Evolutionary conservation across 2,329 filamentous ascomycete genomes (phyloP).

Genomic region (Kalmusia sp.): DNA sequence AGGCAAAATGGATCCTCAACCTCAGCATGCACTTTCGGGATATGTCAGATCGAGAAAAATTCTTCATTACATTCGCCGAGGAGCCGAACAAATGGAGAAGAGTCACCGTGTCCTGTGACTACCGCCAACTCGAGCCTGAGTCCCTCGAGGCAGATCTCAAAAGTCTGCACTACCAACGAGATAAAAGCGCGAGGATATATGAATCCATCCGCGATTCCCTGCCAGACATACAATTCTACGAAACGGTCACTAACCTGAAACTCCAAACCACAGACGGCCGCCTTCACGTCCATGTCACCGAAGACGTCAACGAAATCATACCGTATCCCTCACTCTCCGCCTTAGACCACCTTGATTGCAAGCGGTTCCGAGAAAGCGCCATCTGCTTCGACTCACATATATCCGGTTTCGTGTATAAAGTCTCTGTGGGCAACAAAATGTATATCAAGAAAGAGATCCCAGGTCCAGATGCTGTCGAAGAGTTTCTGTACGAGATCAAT

Average conservation of each 20-base stretch:
- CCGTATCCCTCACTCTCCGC: slow-evolving; percentile 77
- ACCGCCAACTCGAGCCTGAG: slow-evolving; percentile 77
- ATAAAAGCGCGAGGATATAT: slow-evolving; percentile 93
- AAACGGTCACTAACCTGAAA: slow-evolving; percentile 94
- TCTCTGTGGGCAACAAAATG: slow-evolving; percentile 70
- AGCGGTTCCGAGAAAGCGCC: slow-evolving; percentile 72
- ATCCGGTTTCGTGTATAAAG: slow-evolving; percentile 97
- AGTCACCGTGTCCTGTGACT: slow-evolving; percentile 93
- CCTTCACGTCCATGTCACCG: slow-evolving; percentile 95
- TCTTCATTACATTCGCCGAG: slow-evolving; percentile 94
- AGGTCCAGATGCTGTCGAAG: slow-evolving; percentile 91
- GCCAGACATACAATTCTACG: slow-evolving; percentile 92
- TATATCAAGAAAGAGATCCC: slow-evolving; percentile 99
- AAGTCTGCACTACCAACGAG: slow-evolving; percentile 80
- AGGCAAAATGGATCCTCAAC: slow-evolving; percentile 92
- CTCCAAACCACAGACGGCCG: slow-evolving; percentile 86
- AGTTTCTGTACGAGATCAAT: slow-evolving; percentile 97
- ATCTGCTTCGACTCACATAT: slow-evolving; percentile 89
- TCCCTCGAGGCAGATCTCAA: slow-evolving; percentile 87
- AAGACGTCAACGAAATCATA: slow-evolving; percentile 95
- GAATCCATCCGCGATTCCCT: slow-evolving; percentile 92
- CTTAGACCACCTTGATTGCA: slow-evolving; percentile 71
- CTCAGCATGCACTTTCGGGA: slow-evolving; percentile 98
- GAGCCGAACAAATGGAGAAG: slow-evolving; percentile 80
- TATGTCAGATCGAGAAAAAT: slow-evolving; percentile 91